Evolutionary conservation across 2,329 filamentous ascomycete genomes (phyloP).

Genomic region (Fonsecaea pedrosoi): DNA sequence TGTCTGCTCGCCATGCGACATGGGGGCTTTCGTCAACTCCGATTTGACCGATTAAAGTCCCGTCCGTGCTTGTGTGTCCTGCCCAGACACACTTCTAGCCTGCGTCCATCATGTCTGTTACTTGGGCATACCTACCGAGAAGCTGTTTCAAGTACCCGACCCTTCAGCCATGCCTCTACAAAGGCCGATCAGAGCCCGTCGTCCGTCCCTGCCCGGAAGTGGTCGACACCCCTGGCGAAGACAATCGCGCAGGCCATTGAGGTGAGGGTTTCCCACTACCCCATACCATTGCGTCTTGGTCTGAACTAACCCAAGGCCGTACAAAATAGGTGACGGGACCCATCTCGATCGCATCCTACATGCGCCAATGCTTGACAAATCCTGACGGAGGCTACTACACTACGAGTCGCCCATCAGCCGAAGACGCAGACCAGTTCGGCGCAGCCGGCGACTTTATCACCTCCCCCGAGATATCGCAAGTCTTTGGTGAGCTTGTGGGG

Average conservation of each 20-base stretch:
- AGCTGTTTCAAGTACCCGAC: neutral
- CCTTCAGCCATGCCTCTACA: constrained; percentile 12
- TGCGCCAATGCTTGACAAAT: constrained; percentile 97
- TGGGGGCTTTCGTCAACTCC: constrained; percentile 19
- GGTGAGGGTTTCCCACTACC: constrained; percentile 55
- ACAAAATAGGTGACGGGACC: constrained; percentile 76
- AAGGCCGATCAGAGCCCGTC: constrained; percentile 4
- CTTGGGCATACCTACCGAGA: neutral
- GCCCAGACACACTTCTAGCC: constrained; percentile 2
- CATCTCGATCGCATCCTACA: constrained; percentile 89
- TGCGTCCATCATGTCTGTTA: neutral
- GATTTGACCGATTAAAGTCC: constrained; percentile 3
- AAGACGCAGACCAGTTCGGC: constrained; percentile 81
- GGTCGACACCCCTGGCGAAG: constrained; percentile 92
- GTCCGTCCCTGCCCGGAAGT: constrained; percentile 61
- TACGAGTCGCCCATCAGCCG: constrained; percentile 63
- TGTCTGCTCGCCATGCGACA: constrained; percentile 29
- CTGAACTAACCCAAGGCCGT: neutral
- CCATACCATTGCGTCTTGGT: neutral
- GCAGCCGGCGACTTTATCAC: constrained; percentile 93
- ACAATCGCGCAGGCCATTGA: constrained; percentile 85
- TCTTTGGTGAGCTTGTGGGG: constrained; percentile 93
- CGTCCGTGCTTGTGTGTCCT: neutral
- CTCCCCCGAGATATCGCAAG: constrained; percentile 94
- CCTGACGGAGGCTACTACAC: constrained; percentile 95